Evolutionary conservation across 345 rosid species (phyloP).

Genomic region (Arabidopsis thaliana): TAIR10.1 NC_003075.7:1179501-1180000

Average conservation of each 20-base stretch:
- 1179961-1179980: background rate
- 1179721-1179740: background rate
- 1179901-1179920: background rate
- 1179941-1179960: background rate
- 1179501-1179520: background rate
- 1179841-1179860: background rate
- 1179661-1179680: conserved; percentile 68
- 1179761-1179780: conserved; percentile 2
- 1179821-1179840: too few species aligned
- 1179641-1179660: conserved; percentile 51
- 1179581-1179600: conserved; percentile 29
- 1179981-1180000: conserved; percentile 14
- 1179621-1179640: conserved; percentile 54
- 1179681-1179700: conserved; percentile 56
- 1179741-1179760: background rate
- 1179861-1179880: background rate
- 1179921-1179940: conserved; percentile 3
- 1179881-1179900: background rate
- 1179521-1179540: background rate
- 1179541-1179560: background rate
- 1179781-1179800: too few species aligned
- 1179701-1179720: conserved; percentile 51
- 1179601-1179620: conserved; percentile 44
- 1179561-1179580: background rate
- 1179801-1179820: too few species aligned